Evolutionary conservation across 1,284 basidiomycete species (phyloP).

Genomic region (Macrocystidia cucumis): DNA sequence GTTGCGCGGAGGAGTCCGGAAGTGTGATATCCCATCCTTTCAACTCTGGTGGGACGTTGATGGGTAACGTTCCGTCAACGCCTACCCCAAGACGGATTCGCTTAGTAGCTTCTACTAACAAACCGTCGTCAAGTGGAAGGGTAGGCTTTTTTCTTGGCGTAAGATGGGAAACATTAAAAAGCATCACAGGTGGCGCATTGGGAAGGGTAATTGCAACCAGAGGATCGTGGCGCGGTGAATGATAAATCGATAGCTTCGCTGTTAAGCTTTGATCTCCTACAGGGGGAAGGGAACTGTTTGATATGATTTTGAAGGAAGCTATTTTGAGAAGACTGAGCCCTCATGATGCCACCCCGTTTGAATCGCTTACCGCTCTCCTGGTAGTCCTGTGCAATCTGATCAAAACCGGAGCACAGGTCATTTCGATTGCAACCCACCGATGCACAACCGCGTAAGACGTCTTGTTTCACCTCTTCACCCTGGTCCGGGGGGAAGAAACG

Average conservation of each 20-base stretch:
- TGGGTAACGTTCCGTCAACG: too few relatives aligned
- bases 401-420: conserved; percentile 1
- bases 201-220: conserved; percentile 37
- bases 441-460: conserved; percentile 45
- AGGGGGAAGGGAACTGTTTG: conserved; percentile 37
- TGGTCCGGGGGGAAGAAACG: conserved; percentile 54
- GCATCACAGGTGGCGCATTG: conserved; percentile 28
- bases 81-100: too few relatives aligned
- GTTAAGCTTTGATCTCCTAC: conserved; percentile 24
- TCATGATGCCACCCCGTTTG: too few relatives aligned
- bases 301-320: conserved; percentile 60
- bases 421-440: conserved; percentile 46
- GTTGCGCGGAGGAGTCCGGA: too few relatives aligned
- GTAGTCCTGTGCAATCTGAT: conserved; percentile 44
- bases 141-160: conserved; percentile 18
- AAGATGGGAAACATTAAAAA: conserved; percentile 43
- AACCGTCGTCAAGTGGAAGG: conserved; percentile 17
- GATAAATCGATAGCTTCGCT: conserved; percentile 32
- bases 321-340: conserved; percentile 1
- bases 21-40: conserved; percentile 10
- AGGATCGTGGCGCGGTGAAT: conserved; percentile 39
- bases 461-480: conserved; percentile 21
- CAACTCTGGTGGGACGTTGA: conserved; percentile 5
- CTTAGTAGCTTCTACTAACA: too few relatives aligned
- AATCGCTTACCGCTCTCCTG: conserved; percentile 61